These are phyloP conservation scores for Fusarium musae DNA, from an alignment of 2,329 filamentous ascomycete species.

Conservation along the genomic window DNA sequence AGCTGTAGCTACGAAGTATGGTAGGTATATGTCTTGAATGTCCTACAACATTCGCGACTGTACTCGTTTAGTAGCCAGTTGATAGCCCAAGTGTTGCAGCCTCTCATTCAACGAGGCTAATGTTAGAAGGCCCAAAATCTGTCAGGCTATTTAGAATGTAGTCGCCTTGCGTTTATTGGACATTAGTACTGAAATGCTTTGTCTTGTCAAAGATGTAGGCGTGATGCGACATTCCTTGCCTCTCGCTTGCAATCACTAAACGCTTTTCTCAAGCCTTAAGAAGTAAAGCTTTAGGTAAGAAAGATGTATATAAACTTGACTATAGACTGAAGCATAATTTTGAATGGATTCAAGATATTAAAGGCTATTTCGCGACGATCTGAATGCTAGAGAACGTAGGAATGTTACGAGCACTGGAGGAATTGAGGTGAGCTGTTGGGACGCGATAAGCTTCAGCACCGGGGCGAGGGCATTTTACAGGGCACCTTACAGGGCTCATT, in stretches of 20 bases:
- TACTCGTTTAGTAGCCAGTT: neutral
- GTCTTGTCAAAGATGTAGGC: too few species aligned
- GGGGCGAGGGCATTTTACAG: too few species aligned
- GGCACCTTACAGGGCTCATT: too few species aligned
- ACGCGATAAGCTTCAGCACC: too few species aligned
- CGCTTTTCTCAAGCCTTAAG: too few species aligned
- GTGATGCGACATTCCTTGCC: too few species aligned
- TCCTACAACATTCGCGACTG: neutral
- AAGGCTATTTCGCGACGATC: too few species aligned
- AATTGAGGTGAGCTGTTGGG: too few species aligned
- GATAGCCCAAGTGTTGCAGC: neutral
- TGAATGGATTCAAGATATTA: neutral
- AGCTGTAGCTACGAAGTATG: fast-evolving
- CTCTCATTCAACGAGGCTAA: neutral
- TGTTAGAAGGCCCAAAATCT: neutral
- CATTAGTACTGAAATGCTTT: too few species aligned
- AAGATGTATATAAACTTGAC: fast-evolving
- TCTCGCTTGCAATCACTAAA: too few species aligned
- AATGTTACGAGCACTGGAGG: too few species aligned
- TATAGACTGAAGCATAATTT: fast-evolving
- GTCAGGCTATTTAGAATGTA: neutral
- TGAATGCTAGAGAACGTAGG: too few species aligned
- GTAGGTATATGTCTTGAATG: neutral
- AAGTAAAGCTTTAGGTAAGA: fast-evolving
- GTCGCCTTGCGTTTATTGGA: fast-evolving